Percentiles rank a stretch among this genome's conserved stretches.
phyloP scores from a whole-genome alignment of 2,329 filamentous ascomycete genomes.

The Ophiognomonia clavigignenti-juglandacearum region DNA sequence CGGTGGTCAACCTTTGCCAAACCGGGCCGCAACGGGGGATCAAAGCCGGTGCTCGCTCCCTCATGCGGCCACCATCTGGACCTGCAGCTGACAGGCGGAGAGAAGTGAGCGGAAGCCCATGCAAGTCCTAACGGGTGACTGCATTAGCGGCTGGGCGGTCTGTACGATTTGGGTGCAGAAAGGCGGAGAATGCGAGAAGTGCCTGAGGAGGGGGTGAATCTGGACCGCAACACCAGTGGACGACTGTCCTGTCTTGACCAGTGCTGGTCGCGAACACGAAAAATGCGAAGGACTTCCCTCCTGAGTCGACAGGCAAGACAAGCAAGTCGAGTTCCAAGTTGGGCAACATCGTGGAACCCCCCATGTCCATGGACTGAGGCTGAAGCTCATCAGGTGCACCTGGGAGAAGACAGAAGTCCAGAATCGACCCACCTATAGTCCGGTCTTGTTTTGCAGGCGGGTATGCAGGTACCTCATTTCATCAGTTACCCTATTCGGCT shows the following conservation, averaged over 20 bases:
- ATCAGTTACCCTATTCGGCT: neutral
- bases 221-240: neutral
- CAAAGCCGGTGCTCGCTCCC: neutral
- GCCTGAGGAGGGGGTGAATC: neutral
- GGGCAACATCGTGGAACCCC: too few relatives aligned
- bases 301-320: too few relatives aligned
- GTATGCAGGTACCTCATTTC: constrained; percentile 1
- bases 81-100: neutral
- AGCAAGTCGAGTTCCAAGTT: too few relatives aligned
- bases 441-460: neutral
- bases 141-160: constrained; percentile 20
- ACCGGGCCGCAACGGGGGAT: neutral
- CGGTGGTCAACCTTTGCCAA: too few relatives aligned
- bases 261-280: too few relatives aligned
- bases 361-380: too few relatives aligned
- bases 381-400: neutral
- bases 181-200: constrained; percentile 4
- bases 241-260: too few relatives aligned
- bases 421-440: too few relatives aligned
- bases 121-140: constrained; percentile 13
- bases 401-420: neutral
- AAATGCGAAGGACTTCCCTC: neutral
- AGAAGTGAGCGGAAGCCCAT: too few relatives aligned
- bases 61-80: neutral
- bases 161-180: constrained; percentile 9